phyloP scores from a whole-genome alignment of 1,139 yeast species.

The Williopsis jadinii region DNA sequence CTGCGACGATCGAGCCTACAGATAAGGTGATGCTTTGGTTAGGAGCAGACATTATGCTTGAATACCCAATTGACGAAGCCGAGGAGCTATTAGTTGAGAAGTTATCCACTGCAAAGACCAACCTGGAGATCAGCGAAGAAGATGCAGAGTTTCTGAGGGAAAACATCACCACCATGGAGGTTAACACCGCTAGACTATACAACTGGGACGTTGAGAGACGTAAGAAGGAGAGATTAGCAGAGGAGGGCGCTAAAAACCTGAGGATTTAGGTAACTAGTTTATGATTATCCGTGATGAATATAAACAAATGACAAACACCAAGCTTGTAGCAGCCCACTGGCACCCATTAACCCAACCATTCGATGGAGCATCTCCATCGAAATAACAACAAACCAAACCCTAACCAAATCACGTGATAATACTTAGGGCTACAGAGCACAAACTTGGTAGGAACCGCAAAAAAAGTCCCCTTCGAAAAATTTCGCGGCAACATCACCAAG shows the following conservation, averaged over 20 bases:
- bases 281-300: background rate
- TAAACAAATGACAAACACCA: too few species aligned
- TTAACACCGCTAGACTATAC: constrained; percentile 89
- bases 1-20: constrained; percentile 60
- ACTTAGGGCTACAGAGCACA: too few species aligned
- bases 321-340: too few species aligned
- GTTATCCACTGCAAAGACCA: constrained; percentile 55
- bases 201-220: constrained; percentile 95
- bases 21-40: constrained; percentile 82
- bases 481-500: too few species aligned
- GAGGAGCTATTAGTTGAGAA: constrained; percentile 58
- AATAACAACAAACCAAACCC: too few species aligned
- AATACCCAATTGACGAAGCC: constrained; percentile 88
- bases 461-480: too few species aligned
- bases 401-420: too few species aligned
- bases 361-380: too few species aligned
- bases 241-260: constrained; percentile 33
- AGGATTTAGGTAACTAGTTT: constrained; percentile 21
- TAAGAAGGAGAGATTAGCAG: constrained; percentile 34
- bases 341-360: too few species aligned
- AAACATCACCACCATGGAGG: constrained; percentile 96
- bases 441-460: too few species aligned
- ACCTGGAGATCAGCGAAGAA: constrained; percentile 57
- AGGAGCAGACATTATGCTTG: constrained; percentile 97
- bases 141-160: constrained; percentile 87